Conservation (phyloP, 352 stramenopile species). For the Aphanomyces stellatus region DNA sequence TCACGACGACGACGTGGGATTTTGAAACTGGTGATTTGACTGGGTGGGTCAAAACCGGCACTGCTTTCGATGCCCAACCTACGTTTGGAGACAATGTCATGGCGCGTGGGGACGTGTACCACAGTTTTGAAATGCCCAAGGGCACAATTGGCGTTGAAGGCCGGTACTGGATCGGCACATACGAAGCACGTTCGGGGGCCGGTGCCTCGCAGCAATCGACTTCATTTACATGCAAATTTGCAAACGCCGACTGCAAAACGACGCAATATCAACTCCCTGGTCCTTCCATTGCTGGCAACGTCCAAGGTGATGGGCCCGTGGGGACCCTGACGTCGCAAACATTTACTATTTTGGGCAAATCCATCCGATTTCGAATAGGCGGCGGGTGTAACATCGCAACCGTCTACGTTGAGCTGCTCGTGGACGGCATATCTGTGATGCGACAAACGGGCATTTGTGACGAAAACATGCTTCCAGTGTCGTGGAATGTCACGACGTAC, state of each 20-base stretch:
- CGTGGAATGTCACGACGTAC: slow-evolving; percentile 85
- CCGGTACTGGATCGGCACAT: slow-evolving; percentile 94
- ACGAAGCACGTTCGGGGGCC: slow-evolving; percentile 80
- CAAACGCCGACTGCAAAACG: slow-evolving; percentile 48
- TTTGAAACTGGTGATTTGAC: slow-evolving; percentile 95
- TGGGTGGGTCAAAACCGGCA: slow-evolving; percentile 89
- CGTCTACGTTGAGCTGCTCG: slow-evolving; percentile 91
- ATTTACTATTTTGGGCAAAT: slow-evolving; percentile 85
- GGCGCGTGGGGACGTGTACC: slow-evolving; percentile 68
- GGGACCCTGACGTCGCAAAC: slow-evolving; percentile 92
- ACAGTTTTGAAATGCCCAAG: slow-evolving; percentile 15
- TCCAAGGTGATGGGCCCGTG: slow-evolving; percentile 84
- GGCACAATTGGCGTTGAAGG: slow-evolving; percentile 45
- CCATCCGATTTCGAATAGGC: slow-evolving; percentile 91
- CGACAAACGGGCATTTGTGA: slow-evolving; percentile 83
- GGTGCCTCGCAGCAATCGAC: slow-evolving; percentile 36
- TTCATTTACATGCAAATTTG: slow-evolving; percentile 50
- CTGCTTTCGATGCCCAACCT: slow-evolving; percentile 90
- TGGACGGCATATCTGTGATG: slow-evolving; percentile 86
- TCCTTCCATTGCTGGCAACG: slow-evolving; percentile 47
- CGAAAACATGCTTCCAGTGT: slow-evolving; percentile 83
- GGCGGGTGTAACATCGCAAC: slow-evolving; percentile 89
- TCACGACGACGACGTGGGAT: slow-evolving; percentile 91
- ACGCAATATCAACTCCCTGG: slow-evolving; percentile 74
- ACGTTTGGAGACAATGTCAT: slow-evolving; percentile 94